phyloP scores from a whole-genome alignment of 805 yeast species.

The Pichia californica region DNA sequence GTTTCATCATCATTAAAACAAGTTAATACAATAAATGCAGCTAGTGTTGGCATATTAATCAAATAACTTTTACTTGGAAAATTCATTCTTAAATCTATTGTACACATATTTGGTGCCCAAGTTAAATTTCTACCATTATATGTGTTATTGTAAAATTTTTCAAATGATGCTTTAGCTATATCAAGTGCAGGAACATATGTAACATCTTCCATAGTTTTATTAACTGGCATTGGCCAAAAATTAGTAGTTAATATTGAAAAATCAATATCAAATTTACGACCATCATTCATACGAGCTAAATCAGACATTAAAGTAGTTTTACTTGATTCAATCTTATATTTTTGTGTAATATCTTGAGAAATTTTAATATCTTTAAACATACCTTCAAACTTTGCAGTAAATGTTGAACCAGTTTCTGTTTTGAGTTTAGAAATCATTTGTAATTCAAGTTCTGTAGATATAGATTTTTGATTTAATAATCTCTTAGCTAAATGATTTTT shows the following conservation, averaged over 20 bases:
- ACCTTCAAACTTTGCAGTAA: slow-evolving; percentile 73
- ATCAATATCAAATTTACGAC: slow-evolving; percentile 36
- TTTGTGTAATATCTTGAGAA: slow-evolving; percentile 38
- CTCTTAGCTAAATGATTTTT: slow-evolving; percentile 84
- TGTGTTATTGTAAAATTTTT: slow-evolving; percentile 41
- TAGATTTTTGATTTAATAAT: slow-evolving; percentile 42
- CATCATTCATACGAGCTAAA: slow-evolving; percentile 18
- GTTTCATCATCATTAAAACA: slow-evolving; percentile 56
- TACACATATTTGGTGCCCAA: slow-evolving; percentile 84
- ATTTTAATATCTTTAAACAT: slow-evolving; percentile 77
- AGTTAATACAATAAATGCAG: slow-evolving; percentile 63
- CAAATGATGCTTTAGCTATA: slow-evolving; percentile 39
- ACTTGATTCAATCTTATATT: slow-evolving; percentile 13
- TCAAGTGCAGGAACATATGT: slow-evolving; percentile 40
- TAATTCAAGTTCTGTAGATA: slow-evolving; percentile 60
- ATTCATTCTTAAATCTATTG: slow-evolving; percentile 69
- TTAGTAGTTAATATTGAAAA: slow-evolving; percentile 53
- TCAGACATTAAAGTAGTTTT: slow-evolving; percentile 15
- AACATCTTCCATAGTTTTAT: slow-evolving; percentile 29
- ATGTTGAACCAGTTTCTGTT: slow-evolving; percentile 72
- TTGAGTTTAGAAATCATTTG: slow-evolving; percentile 58
- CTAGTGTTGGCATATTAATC: slow-evolving; percentile 71
- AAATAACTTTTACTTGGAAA: slow-evolving; percentile 69
- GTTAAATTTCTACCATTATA: slow-evolving; percentile 53
- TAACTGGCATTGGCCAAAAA: slow-evolving; percentile 59